A percentile compares a stretch with the other conserved stretches of the same genome.
phyloP scores from a whole-genome alignment of 345 rosid genomes.

The Brassica incana region DNA sequence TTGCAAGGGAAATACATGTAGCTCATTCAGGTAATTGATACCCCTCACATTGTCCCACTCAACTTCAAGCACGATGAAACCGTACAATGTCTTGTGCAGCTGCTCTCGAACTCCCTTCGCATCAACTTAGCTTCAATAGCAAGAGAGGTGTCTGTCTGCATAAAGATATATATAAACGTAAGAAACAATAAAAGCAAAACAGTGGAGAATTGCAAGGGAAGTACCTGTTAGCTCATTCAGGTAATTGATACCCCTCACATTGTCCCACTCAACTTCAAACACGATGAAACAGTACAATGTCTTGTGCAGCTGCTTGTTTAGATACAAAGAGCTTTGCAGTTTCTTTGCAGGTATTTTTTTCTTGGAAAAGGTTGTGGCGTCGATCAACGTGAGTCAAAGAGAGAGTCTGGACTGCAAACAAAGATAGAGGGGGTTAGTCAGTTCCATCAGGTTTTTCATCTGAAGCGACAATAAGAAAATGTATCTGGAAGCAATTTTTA shows the following conservation, averaged over 20 bases:
- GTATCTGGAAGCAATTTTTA: not conserved
- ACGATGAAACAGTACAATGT: slow-evolving; percentile 87
- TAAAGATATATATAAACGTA: slow-evolving; percentile 15
- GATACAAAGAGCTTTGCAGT: slow-evolving; percentile 54
- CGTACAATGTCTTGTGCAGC: slow-evolving; percentile 75
- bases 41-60: slow-evolving; percentile 83
- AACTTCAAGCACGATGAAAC: slow-evolving; percentile 92
- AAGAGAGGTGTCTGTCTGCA: slow-evolving; percentile 91
- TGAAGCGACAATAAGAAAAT: not conserved
- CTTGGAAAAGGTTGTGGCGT: slow-evolving; percentile 57
- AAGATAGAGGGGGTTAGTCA: slow-evolving; percentile 19
- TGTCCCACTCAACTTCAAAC: slow-evolving; percentile 79
- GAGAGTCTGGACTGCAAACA: slow-evolving; percentile 86
- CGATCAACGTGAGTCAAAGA: slow-evolving; percentile 55
- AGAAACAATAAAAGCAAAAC: slow-evolving; percentile 20
- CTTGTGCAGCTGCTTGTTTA: slow-evolving; percentile 69
- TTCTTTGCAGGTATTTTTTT: slow-evolving; percentile 74
- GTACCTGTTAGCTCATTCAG: slow-evolving; percentile 90
- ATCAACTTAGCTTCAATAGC: slow-evolving; percentile 87
- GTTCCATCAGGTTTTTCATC: not conserved
- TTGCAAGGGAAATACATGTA: slow-evolving; percentile 62
- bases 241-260: slow-evolving; percentile 90
- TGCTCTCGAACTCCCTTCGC: slow-evolving; percentile 97
- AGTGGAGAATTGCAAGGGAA: slow-evolving; percentile 17
- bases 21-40: slow-evolving; percentile 85